Base-by-base conservation (phyloP, 2,329 filamentous ascomycete species). In the Leptographium galeiforme region DNA sequence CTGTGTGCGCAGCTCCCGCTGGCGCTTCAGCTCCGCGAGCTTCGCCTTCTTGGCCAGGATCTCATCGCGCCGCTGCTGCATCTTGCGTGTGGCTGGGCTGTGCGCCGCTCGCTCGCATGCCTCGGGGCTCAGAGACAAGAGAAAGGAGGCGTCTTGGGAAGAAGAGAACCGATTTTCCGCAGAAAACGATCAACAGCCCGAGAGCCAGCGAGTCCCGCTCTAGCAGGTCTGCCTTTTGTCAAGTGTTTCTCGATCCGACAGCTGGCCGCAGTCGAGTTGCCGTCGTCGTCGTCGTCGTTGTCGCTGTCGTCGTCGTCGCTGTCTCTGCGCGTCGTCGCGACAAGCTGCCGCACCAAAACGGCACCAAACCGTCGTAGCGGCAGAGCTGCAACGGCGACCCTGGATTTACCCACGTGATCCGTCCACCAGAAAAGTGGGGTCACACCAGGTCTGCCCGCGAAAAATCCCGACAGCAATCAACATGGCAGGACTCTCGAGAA, bases 41-140 rank as follows among this genome's bases (percentile, higher is more conserved):
- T 93, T 96, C 58, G 90, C 91, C 75, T 88, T 91, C 74, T 98
- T 98, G 61, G 89, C 90, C 62, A 93, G 75, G 61, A 98, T 95
- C 75, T 98, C 93, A 75, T 95, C 89, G 74, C 89, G 86, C 63
- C 90, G 85, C 76, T 90, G 84, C 72, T 85, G 81, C 76, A 85
- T 55, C 19, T n/a, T 50, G 14, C 41, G 34, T 51, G 32, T 44
- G 5, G 25, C 32, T 6, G 30, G 19, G 48, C 34, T 36, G 12
- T 36, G 34, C 8, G 34, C 6, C 34, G 34, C 12, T 36, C 34
- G 25, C 25, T 25, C 25, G 25, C 25, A 25, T 25, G 25, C 25
- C 25, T 25, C 25, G 25, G 25, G 25, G 3, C 25, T 25, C 25
- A 5, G 25, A 25, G 25, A 25, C 25, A 25, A 25, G 5, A 13